Evolutionary conservation across 2,329 filamentous ascomycete species (phyloP).

Genomic region (Trichothecium sympodiale): DNA sequence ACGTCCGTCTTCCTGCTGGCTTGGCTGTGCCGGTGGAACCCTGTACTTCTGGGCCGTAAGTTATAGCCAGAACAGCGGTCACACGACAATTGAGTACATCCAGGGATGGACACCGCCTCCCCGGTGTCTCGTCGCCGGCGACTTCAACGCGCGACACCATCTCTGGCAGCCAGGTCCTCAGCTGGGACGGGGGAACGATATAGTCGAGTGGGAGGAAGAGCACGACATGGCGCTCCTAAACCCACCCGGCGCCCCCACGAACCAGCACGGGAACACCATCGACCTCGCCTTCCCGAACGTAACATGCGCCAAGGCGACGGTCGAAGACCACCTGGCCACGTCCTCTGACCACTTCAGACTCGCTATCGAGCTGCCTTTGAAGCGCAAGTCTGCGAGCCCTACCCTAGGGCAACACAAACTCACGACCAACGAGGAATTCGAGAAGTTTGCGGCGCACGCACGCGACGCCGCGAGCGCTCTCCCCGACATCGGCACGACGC

Average conservation of each 20-base stretch:
- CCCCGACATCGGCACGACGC: too few species aligned
- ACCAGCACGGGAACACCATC: conserved; percentile 10
- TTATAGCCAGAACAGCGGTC: too few species aligned
- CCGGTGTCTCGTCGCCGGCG: conserved; percentile 8
- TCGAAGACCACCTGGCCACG: conserved; percentile 9
- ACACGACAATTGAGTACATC: too few species aligned
- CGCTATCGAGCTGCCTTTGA: conserved; percentile 4
- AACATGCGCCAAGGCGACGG: conserved; percentile 4
- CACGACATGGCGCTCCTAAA: conserved; percentile 8
- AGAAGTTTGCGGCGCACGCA: too few species aligned
- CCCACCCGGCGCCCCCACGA: conserved; percentile 7
- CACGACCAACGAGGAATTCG: too few species aligned
- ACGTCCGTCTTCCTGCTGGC: too few species aligned
- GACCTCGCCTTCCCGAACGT: conserved; percentile 9
- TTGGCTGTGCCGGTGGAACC: too few species aligned
- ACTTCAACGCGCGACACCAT: conserved; percentile 10
- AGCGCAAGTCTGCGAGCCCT: too few species aligned
- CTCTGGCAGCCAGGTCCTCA: conserved; percentile 7
- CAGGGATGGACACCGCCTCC: too few species aligned
- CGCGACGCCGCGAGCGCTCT: too few species aligned
- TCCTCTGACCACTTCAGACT: conserved; percentile 10
- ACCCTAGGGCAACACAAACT: too few species aligned
- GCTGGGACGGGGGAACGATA: conserved; percentile 4
- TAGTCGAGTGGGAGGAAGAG: conserved; percentile 7
- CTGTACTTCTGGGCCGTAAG: too few species aligned